Evolutionary conservation across 2,329 filamentous ascomycete species (phyloP).

Genomic region (Trichoderma lentiforme): DNA sequence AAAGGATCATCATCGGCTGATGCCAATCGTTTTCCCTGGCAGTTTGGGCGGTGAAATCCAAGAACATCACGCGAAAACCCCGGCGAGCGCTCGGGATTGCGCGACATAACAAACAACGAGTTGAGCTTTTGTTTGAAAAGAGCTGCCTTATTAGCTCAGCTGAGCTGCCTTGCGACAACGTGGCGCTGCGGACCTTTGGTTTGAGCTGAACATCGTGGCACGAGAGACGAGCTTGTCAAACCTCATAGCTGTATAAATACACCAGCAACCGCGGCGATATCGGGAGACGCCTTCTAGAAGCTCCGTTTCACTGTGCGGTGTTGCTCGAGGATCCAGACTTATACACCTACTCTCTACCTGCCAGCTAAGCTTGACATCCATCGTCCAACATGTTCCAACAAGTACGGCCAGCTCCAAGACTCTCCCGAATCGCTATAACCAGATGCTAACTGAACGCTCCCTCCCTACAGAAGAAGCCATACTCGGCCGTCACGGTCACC

Average conservation of each 20-base stretch:
- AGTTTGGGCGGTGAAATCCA: background rate
- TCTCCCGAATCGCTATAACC: background rate
- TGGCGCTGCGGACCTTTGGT: background rate
- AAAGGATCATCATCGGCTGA: background rate
- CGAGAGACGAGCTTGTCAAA: background rate
- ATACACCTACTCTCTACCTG: background rate
- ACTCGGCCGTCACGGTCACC: slow-evolving; percentile 88
- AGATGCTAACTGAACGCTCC: background rate
- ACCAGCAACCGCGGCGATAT: background rate
- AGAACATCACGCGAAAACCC: background rate
- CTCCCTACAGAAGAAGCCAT: slow-evolving; percentile 62
- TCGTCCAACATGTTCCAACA: slow-evolving; percentile 30
- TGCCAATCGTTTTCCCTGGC: background rate
- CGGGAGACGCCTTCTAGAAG: background rate
- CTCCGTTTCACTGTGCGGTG: background rate
- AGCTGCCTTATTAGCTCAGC: background rate
- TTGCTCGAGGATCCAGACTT: background rate
- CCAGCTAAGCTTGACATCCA: background rate
- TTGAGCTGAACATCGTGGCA: background rate
- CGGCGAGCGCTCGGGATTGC: background rate
- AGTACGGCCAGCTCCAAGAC: background rate
- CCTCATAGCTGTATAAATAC: background rate
- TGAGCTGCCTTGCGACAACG: slow-evolving; percentile 5
- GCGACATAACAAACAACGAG: background rate
- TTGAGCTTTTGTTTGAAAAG: background rate